Conservation (phyloP, 208 protist genomes). For the Strigomonas galati region DNA sequence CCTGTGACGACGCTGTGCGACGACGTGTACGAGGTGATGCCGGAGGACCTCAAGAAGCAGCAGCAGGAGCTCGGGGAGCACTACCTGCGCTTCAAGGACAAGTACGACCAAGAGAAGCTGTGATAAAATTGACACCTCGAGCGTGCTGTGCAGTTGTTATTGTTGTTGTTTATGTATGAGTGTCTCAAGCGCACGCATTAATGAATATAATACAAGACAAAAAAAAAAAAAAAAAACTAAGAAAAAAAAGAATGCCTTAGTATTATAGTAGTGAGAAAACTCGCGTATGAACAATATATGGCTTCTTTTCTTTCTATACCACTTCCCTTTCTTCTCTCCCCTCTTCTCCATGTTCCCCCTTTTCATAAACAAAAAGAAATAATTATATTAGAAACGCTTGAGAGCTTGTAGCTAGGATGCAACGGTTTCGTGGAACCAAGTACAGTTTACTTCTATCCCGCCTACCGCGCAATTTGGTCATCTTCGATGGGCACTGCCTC, state of each 20-base stretch:
- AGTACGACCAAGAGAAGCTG: conserved; percentile 50
- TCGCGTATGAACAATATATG: no score
- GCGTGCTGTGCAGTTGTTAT: neutral
- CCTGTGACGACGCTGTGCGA: conserved; percentile 46
- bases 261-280: no score
- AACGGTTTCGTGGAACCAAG: conserved; percentile 35
- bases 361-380: no score
- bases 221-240: neutral
- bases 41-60: conserved; percentile 45
- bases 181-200: no score
- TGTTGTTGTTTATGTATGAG: neutral
- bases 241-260: conserved; percentile 1
- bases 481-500: conserved; percentile 81
- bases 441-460: conserved; percentile 43
- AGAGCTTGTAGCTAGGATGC: no score
- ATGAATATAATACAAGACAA: neutral
- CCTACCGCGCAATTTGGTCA: conserved; percentile 69
- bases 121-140: neutral
- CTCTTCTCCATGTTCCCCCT: no score
- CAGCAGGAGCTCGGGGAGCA: conserved; percentile 46
- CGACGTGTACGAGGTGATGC: conserved; percentile 58
- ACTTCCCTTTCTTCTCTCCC: no score
- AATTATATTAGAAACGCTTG: no score
- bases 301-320: no score
- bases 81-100: conserved; percentile 45